phyloP scores from a whole-genome alignment of 176 grass and related monocot species.

The Paspalum vaginatum region DNA sequence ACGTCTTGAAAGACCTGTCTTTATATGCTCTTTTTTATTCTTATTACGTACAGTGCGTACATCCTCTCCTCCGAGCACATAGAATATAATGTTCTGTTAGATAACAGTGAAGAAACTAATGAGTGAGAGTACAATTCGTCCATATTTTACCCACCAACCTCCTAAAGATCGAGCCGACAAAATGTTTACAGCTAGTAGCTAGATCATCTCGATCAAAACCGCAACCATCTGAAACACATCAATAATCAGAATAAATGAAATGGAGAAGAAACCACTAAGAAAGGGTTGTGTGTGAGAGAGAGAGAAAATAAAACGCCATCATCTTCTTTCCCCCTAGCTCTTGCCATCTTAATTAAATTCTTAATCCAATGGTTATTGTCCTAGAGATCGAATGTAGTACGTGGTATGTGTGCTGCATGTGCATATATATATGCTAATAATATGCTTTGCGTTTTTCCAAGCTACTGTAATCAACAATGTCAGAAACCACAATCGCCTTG shows the following conservation, averaged over 20 bases:
- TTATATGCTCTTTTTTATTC: conserved; percentile 11
- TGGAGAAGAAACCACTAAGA: background rate
- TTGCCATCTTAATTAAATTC: conserved; percentile 34
- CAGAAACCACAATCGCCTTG: conserved; percentile 57
- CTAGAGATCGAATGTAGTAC: conserved; percentile 39
- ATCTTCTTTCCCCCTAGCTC: conserved; percentile 18
- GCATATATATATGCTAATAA: conserved; percentile 24
- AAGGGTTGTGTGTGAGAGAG: background rate
- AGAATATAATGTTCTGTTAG: conserved; percentile 52
- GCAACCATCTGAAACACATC: conserved; percentile 30
- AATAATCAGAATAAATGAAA: conserved; percentile 16
- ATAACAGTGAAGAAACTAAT: conserved; percentile 23
- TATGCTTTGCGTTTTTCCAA: conserved; percentile 30
- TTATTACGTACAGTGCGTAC: background rate
- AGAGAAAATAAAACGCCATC: too few species aligned
- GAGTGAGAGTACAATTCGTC: conserved; percentile 4
- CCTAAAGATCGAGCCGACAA: conserved; percentile 19
- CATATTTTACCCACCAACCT: background rate
- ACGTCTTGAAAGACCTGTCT: conserved; percentile 51
- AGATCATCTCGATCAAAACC: conserved; percentile 48
- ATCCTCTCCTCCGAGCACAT: conserved; percentile 33
- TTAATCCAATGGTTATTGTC: conserved; percentile 40
- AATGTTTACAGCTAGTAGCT: conserved; percentile 53
- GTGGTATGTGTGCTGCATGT: conserved; percentile 34
- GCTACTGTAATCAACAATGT: conserved; percentile 51